Percentiles rank a stretch among this genome's conserved stretches.
Conservation (phyloP, 768 basidiomycete species). For the Xerocomellus amylosporus region DNA sequence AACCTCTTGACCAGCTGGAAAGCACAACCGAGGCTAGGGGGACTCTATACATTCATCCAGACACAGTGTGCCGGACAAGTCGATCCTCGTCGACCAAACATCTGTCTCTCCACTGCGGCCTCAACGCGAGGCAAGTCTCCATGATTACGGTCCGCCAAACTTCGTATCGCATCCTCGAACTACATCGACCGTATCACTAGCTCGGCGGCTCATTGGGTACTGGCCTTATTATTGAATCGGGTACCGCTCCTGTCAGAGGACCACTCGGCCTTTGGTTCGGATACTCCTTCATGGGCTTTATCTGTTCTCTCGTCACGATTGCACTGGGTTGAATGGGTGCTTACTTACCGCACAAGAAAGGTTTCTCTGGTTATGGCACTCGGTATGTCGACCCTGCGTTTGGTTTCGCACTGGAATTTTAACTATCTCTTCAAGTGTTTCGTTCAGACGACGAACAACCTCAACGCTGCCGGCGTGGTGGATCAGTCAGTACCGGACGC, state of each 20-base stretch:
- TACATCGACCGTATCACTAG: constrained; percentile 16
- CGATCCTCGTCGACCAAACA: constrained; percentile 33
- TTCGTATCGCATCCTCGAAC: neutral
- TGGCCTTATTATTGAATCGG: constrained; percentile 56
- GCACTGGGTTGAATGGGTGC: constrained; percentile 40
- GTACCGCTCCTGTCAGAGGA: constrained; percentile 54
- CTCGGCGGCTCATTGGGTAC: constrained; percentile 53
- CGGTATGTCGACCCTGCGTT: constrained; percentile 67
- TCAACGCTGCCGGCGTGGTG: constrained; percentile 58
- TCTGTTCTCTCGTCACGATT: constrained; percentile 58
- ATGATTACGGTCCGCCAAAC: constrained; percentile 48
- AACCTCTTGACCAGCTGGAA: neutral
- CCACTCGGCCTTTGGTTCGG: constrained; percentile 45
- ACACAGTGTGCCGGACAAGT: neutral
- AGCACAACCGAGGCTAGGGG: neutral
- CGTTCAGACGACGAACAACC: constrained; percentile 64
- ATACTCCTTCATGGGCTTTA: constrained; percentile 49
- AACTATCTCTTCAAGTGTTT: constrained; percentile 63
- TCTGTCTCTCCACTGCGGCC: constrained; percentile 45
- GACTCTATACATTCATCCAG: neutral
- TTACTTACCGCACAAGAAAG: constrained; percentile 58
- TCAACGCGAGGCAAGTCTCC: constrained; percentile 52
- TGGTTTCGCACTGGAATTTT: constrained; percentile 48
- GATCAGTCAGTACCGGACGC: constrained; percentile 50
- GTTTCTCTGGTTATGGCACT: constrained; percentile 54